Evolutionary conservation across 345 rosid species (phyloP).

Genomic region (Angophora floribunda): DNA sequence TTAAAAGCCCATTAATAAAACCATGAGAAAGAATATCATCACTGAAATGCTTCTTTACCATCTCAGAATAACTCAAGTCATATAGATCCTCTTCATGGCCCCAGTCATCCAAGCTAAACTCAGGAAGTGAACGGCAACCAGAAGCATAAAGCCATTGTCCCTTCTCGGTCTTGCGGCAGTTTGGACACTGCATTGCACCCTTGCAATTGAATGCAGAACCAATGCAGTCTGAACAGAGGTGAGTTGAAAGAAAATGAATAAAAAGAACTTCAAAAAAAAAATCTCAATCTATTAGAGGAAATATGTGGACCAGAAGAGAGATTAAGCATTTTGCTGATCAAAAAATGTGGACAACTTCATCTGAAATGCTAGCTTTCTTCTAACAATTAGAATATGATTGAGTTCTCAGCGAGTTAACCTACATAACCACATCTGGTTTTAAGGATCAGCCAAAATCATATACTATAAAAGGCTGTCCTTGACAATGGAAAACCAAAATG

Average conservation of each 20-base stretch:
- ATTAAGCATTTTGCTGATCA: background rate
- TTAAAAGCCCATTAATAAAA: background rate
- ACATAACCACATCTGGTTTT: background rate
- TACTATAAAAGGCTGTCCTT: background rate
- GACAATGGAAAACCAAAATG: background rate
- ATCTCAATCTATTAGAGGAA: background rate
- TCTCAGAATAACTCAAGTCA: constrained; percentile 74
- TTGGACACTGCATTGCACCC: constrained; percentile 99
- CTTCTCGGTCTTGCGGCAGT: constrained; percentile 93
- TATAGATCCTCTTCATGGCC: constrained; percentile 80
- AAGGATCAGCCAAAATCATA: background rate
- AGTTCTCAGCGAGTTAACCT: background rate
- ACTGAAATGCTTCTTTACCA: constrained; percentile 32
- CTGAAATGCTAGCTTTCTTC: background rate
- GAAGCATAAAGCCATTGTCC: constrained; percentile 98
- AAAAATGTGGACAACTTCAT: background rate
- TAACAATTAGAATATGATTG: background rate
- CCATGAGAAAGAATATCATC: background rate
- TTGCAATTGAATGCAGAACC: constrained; percentile 97
- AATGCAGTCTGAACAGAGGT: constrained; percentile 64
- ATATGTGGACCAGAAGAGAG: background rate
- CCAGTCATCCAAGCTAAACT: constrained; percentile 86
- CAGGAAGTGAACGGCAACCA: constrained; percentile 67
- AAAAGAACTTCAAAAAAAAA: background rate
- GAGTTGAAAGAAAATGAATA: background rate